Evolutionary conservation across 139 green algal species (phyloP).

Genomic region (Axilococcus clingmanii): DNA sequence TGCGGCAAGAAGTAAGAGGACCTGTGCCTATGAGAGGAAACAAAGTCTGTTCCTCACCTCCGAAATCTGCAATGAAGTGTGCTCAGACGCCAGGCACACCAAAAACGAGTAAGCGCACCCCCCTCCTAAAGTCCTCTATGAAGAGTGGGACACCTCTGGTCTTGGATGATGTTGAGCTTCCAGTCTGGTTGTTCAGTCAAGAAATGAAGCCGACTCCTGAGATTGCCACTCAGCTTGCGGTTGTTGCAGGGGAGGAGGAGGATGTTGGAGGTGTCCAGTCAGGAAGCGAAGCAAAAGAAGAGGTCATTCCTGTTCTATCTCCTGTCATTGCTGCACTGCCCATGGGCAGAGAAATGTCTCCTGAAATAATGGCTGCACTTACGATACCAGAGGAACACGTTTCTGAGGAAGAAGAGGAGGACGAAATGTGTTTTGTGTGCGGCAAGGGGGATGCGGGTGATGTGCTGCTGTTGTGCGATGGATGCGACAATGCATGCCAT

Average conservation of each 20-base stretch:
- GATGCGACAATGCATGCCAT: conserved; percentile 31
- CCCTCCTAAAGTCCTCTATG: background rate
- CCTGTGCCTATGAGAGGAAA: background rate
- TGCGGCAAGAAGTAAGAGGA: conserved; percentile 8
- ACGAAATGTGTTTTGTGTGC: conserved; percentile 30
- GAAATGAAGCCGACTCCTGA: conserved; percentile 1
- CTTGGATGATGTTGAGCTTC: conserved; percentile 22
- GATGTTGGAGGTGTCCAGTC: conserved; percentile 1
- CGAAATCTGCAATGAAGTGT: background rate
- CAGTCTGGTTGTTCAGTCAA: conserved; percentile 20
- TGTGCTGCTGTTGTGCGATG: conserved; percentile 31
- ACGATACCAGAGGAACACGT: conserved; percentile 1
- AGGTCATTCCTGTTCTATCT: background rate
- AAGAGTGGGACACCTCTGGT: conserved; percentile 2
- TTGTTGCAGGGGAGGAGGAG: background rate
- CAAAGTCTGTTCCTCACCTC: no score
- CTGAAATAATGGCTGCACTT: background rate
- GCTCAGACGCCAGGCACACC: background rate
- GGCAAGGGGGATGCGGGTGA: conserved; percentile 25
- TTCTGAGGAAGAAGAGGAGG: conserved; percentile 9
- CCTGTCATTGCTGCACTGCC: background rate
- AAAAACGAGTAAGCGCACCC: background rate
- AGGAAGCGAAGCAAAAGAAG: conserved; percentile 1
- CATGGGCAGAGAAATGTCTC: background rate
- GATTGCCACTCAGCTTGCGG: background rate